Percentiles rank a stretch among this genome's conserved stretches.
Conservation (phyloP, 108 stramenopile species). For the Fragilaria radians region DNA sequence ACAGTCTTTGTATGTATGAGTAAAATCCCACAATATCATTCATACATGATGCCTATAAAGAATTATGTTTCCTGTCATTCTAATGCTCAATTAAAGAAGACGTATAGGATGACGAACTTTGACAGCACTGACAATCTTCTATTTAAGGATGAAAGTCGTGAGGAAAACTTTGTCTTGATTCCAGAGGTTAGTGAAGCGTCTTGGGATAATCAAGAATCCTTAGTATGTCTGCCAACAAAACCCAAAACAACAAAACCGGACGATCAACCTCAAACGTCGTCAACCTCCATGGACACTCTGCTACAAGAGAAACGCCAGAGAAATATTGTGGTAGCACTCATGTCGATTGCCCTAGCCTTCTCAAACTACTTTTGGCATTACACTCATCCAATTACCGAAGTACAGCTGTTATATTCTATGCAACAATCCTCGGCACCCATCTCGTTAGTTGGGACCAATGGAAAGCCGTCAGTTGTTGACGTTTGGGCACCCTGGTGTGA, state of each 20-base stretch:
- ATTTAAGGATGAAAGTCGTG: too few species aligned
- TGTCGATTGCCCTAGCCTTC: conserved; percentile 50
- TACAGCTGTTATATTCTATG: conserved; percentile 57
- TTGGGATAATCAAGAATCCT: neutral
- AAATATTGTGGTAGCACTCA: conserved; percentile 50
- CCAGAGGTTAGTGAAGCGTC: neutral
- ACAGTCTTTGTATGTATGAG: too few species aligned
- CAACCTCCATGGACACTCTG: neutral
- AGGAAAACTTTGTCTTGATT: too few species aligned
- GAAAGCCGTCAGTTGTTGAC: conserved; percentile 72
- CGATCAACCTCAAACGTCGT: neutral
- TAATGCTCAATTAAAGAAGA: too few species aligned
- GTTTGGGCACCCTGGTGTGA: conserved; percentile 87
- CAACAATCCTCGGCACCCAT: conserved; percentile 49
- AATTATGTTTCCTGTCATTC: too few species aligned
- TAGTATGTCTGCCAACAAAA: neutral
- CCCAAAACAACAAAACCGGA: neutral
- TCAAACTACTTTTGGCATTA: conserved; percentile 59
- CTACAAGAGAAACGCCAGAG: conserved; percentile 4
- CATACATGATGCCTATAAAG: too few species aligned
- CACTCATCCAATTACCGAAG: conserved; percentile 60
- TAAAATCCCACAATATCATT: too few species aligned
- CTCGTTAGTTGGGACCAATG: conserved; percentile 52
- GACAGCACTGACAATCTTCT: too few species aligned
- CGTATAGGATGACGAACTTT: too few species aligned